Conservation (phyloP, 371 early-diverging fungal species). For the Rhizopus stolonifer region DNA sequence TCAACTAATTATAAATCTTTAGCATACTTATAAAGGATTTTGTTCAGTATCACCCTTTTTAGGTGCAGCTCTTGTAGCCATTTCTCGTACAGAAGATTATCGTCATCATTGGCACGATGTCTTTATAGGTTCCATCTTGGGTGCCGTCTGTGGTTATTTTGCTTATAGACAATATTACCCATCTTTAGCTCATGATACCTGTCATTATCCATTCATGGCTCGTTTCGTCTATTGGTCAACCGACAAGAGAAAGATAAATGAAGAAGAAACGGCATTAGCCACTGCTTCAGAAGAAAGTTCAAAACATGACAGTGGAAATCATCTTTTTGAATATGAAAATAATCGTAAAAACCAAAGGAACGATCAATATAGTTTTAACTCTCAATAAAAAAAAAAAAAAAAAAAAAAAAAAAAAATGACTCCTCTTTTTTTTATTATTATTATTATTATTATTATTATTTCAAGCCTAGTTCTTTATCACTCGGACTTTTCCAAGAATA, state of each 20-base stretch:
- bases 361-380: no score
- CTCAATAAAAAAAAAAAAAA: no score
- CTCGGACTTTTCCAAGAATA: constrained; percentile 50
- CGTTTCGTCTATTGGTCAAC: constrained; percentile 1
- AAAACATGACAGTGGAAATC: no score
- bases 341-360: no score
- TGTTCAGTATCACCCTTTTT: constrained; percentile 61
- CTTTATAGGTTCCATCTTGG: constrained; percentile 55
- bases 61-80: constrained; percentile 65
- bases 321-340: no score
- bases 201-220: constrained; percentile 12
- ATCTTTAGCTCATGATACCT: not conserved
- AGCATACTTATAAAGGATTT: constrained; percentile 69
- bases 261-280: not conserved
- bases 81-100: constrained; percentile 75
- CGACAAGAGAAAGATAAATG: not conserved
- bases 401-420: no score
- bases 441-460: constrained; percentile 12
- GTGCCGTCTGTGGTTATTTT: constrained; percentile 59
- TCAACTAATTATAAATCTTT: not conserved
- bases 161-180: constrained; percentile 75
- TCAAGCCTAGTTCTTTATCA: constrained; percentile 31
- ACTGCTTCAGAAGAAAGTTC: no score
- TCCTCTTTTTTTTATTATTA: constrained; percentile 3
- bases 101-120: constrained; percentile 89